Evolutionary conservation across 768 basidiomycete genomes (phyloP).

Genomic region (Rhizopogon vinicolor): DNA sequence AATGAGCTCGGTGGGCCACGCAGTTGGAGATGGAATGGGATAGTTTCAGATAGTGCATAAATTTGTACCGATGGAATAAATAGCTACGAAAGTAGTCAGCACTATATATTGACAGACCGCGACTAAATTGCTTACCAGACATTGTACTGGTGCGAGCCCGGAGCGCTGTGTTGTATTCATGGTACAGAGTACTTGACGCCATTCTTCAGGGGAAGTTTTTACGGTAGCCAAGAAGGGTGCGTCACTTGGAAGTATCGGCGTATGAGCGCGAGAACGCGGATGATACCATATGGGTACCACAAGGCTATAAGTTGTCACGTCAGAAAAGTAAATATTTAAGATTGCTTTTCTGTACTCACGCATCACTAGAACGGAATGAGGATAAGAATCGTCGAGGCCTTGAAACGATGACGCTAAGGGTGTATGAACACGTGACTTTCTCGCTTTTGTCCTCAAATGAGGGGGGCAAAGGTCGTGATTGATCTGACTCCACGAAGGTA

Average conservation of each 20-base stretch:
- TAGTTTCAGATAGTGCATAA: constrained; percentile 49
- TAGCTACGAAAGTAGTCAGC: constrained; percentile 32
- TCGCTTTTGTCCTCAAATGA: constrained; percentile 27
- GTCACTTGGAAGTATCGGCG: constrained; percentile 42
- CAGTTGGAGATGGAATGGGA: constrained; percentile 65
- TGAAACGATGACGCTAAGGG: constrained; percentile 38
- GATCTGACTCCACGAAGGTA: constrained; percentile 34
- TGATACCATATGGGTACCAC: constrained; percentile 45
- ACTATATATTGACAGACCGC: not conserved
- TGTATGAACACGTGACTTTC: constrained; percentile 36
- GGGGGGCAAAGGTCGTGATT: constrained; percentile 42
- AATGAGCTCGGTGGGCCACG: constrained; percentile 42
- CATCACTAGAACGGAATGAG: constrained; percentile 42
- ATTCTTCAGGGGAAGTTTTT: constrained; percentile 64
- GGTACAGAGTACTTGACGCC: constrained; percentile 46
- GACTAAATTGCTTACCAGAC: constrained; percentile 39
- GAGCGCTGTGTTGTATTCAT: constrained; percentile 35
- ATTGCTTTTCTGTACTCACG: constrained; percentile 26
- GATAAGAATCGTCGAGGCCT: constrained; percentile 35
- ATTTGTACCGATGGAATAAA: constrained; percentile 55
- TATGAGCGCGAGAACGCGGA: constrained; percentile 51
- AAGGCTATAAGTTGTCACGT: constrained; percentile 30
- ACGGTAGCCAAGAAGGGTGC: constrained; percentile 52
- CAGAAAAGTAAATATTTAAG: constrained; percentile 4
- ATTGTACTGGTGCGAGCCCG: constrained; percentile 35